Conservation (phyloP, 139 green algal species). For the Haematococcus lacustris region DNA sequence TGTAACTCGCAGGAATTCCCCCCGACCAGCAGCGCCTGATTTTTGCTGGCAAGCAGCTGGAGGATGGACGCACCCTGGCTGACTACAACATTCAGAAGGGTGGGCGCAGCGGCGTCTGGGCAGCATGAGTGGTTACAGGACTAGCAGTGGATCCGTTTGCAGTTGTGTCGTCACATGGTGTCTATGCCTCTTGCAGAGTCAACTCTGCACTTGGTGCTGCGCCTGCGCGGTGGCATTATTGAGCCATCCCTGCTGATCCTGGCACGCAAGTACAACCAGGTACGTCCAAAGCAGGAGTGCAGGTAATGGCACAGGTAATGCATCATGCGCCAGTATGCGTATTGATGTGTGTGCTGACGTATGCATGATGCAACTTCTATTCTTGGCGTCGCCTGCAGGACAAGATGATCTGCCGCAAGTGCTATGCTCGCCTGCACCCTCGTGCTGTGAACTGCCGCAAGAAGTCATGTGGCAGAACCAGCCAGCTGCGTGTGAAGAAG, state of each 20-base stretch:
- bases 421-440: conserved; percentile 97
- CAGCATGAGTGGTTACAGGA: no score
- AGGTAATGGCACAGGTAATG: no score
- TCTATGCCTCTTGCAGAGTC: conserved; percentile 60
- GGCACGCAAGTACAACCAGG: conserved; percentile 97
- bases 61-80: conserved; percentile 90
- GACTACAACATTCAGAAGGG: conserved; percentile 74
- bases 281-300: not conserved
- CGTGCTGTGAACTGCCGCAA: conserved; percentile 96
- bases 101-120: conserved; percentile 1
- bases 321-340: no score
- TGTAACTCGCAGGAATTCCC: conserved; percentile 66
- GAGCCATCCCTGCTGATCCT: conserved; percentile 97
- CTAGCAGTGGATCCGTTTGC: not conserved
- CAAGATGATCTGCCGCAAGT: conserved; percentile 99
- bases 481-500: conserved; percentile 87
- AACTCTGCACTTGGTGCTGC: conserved; percentile 97
- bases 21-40: conserved; percentile 96
- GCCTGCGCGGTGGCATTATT: conserved; percentile 96
- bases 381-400: conserved; percentile 53
- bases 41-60: conserved; percentile 96
- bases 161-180: not conserved
- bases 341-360: no score
- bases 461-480: conserved; percentile 81
- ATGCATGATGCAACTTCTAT: no score